Conservation (phyloP, 2,329 filamentous ascomycete genomes). For the Blastomyces gilchristii region DNA sequence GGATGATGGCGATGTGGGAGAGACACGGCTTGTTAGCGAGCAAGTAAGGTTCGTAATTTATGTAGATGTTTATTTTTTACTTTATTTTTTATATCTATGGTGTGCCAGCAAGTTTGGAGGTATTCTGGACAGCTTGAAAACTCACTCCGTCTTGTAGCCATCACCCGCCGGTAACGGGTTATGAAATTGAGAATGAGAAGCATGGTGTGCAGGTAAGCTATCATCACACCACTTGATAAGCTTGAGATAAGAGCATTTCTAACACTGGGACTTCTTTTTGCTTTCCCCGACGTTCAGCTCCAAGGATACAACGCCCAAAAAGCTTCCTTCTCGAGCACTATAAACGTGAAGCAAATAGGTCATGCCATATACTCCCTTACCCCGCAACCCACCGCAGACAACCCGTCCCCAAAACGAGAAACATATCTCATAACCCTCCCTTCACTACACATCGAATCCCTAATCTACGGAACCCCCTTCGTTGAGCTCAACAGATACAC, state of each 20-base stretch:
- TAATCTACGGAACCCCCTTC: constrained; percentile 65
- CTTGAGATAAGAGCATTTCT: background rate
- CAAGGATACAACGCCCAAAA: constrained; percentile 93
- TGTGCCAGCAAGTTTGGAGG: background rate
- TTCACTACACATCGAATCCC: constrained; percentile 81
- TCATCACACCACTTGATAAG: background rate
- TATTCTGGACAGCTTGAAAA: background rate
- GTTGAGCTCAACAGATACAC: constrained; percentile 80
- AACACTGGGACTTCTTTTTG: background rate
- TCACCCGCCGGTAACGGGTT: constrained; percentile 90
- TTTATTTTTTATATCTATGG: no score
- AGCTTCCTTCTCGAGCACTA: constrained; percentile 85
- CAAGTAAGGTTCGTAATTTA: constrained; percentile 58
- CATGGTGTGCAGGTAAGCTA: constrained; percentile 55
- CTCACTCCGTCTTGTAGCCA: constrained; percentile 43
- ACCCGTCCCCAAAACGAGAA: constrained; percentile 39
- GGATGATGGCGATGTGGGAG: constrained; percentile 57
- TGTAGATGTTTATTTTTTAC: no score
- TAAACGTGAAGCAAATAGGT: constrained; percentile 89
- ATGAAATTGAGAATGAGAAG: constrained; percentile 78
- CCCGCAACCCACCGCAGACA: constrained; percentile 43
- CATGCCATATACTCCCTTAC: constrained; percentile 70
- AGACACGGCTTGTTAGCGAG: constrained; percentile 80
- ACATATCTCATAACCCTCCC: constrained; percentile 87
- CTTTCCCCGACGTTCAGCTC: constrained; percentile 28